Evolutionary conservation across 169 alveolate genomes (phyloP), one percentile per base, ranked within the genome.

Genomic region (Fabrea salina): DNA sequence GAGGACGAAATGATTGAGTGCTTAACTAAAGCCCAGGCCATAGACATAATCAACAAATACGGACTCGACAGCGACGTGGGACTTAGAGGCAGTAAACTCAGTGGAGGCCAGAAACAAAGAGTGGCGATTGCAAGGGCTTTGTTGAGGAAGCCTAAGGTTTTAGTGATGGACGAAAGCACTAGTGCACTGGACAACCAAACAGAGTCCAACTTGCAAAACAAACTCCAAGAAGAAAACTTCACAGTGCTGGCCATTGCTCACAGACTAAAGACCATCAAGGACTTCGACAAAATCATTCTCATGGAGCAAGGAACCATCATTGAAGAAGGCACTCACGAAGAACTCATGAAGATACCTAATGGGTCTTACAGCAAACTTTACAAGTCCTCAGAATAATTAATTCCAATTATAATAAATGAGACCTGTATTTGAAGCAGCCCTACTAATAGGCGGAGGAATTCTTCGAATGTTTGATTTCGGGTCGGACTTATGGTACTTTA

Each of bases 121-220:
- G 90, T 90, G 7, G 92, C 94, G 37, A 90, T 95, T 27, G 97
- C 95, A 2, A 92, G 97, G 56, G 96, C 97, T 27, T 50, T 84
- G 13, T 39, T 76, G 16, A 85, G 80, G 30, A 76, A 96, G 47
- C 95, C 98, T 1, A 92, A 90, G 53, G 76, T 96, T 56, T 68
- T 97, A 56, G 84, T 97, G 0, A 82, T 97, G 37, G 99, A 97
- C 82, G 99, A 97, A 85, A 97, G 99, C 7, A 95, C 98, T 16
- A 88, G 97, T 57, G 95, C 97, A 7, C 78, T 96, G 64, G 99
- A 97, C 83, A 88, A 94, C 49, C 84, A 82, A 67, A 90, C 94
- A n/a, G 99, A 96, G 80, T 82, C 83, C 57, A 86, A 93, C 57
- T 96, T 96, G 7, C 94, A 94, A 77, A 67, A 80, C 56, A 92